Evolutionary conservation across 768 basidiomycete genomes (phyloP).

Genomic region (Suillus sp.): DNA sequence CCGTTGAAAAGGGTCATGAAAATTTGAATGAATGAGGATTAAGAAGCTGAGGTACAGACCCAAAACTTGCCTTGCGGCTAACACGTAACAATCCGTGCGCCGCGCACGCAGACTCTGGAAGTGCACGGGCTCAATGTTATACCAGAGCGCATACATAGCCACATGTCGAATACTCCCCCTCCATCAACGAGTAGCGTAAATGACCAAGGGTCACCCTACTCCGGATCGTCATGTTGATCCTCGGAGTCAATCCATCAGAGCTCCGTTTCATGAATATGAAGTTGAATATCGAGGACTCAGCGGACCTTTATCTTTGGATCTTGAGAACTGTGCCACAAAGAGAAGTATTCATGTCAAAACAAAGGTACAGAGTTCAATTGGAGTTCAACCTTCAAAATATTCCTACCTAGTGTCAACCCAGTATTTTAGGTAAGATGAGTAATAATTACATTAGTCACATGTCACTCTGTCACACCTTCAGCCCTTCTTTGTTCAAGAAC

Average conservation of each 20-base stretch:
- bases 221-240: conserved; percentile 11
- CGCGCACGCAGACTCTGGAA: conserved; percentile 3
- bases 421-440: background rate
- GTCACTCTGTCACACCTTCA: conserved; percentile 11
- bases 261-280: conserved; percentile 9
- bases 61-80: conserved; percentile 9
- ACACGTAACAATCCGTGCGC: conserved; percentile 12
- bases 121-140: conserved; percentile 8
- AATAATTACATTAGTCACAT: background rate
- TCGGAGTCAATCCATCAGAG: conserved; percentile 10
- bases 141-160: background rate
- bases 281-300: conserved; percentile 24
- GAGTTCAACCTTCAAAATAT: background rate
- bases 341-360: conserved; percentile 25
- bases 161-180: background rate
- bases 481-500: conserved; percentile 19
- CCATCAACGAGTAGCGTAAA: conserved; percentile 4
- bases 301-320: conserved; percentile 34
- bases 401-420: background rate
- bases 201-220: conserved; percentile 3
- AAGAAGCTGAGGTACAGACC: conserved; percentile 12
- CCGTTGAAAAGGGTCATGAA: conserved; percentile 28
- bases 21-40: conserved; percentile 22
- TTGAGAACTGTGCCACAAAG: conserved; percentile 16
- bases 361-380: background rate